Conservation (phyloP, 108 stramenopile genomes). For the Nitzschia sp. region DNA sequence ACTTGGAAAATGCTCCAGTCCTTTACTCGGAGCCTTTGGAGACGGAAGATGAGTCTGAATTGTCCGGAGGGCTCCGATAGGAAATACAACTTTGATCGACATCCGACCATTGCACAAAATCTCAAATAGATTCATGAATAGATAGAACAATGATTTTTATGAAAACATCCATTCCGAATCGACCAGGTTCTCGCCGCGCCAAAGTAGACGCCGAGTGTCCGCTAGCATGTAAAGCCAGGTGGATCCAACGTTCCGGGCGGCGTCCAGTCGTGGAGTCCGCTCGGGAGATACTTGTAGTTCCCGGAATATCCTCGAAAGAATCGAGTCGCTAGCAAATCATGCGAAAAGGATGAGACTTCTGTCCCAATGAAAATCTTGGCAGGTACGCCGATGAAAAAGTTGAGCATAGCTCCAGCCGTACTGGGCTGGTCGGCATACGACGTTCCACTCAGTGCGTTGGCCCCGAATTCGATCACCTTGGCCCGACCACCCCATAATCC, state of each 20-base stretch:
- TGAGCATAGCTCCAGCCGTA: constrained; percentile 26
- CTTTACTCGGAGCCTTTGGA: constrained; percentile 8
- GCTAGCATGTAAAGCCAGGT: background rate
- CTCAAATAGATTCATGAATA: too few relatives aligned
- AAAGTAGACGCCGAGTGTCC: too few relatives aligned
- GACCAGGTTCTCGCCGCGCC: too few relatives aligned
- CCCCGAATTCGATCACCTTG: constrained; percentile 6
- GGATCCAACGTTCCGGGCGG: background rate
- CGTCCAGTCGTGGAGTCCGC: constrained; percentile 14
- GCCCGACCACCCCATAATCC: constrained; percentile 38
- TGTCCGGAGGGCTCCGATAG: too few relatives aligned
- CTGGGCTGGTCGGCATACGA: background rate
- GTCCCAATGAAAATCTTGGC: constrained; percentile 37
- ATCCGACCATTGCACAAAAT: too few relatives aligned
- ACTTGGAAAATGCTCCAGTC: background rate
- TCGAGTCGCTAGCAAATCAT: constrained; percentile 19
- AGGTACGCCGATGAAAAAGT: constrained; percentile 24
- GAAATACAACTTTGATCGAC: too few relatives aligned
- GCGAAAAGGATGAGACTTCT: constrained; percentile 34
- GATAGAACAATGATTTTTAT: too few relatives aligned
- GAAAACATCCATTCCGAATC: too few relatives aligned
- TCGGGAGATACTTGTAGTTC: constrained; percentile 31
- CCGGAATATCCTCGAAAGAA: constrained; percentile 18
- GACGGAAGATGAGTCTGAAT: too few relatives aligned
- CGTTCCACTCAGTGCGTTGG: background rate